These are phyloP conservation scores for Backusella sp. DNA, from an alignment of 192 early-diverging fungal species.

Conservation along the genomic window DNA sequence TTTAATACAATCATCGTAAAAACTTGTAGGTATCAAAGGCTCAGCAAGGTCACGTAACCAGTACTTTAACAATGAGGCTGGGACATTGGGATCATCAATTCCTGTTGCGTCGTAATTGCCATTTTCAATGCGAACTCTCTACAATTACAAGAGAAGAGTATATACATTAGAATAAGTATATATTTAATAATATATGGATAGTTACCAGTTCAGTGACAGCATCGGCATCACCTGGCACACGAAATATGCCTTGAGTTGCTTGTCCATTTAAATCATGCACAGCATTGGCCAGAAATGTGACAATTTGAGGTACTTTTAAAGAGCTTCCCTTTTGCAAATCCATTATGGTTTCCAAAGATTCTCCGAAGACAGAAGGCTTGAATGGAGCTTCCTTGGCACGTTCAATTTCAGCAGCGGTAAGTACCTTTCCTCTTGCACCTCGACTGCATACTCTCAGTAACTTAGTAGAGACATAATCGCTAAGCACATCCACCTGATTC, in stretches of 20 bases:
- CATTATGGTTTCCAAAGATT: conserved; percentile 84
- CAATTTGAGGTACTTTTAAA: conserved; percentile 74
- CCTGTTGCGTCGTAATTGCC: conserved; percentile 67
- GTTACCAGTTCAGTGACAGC: conserved; percentile 70
- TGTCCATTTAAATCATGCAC: conserved; percentile 78
- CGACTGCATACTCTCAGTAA: conserved; percentile 67
- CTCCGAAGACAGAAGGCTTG: conserved; percentile 87
- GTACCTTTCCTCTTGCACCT: conserved; percentile 81
- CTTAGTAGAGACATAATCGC: conserved; percentile 45
- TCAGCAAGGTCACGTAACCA: conserved; percentile 96
- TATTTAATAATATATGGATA: conserved; percentile 3
- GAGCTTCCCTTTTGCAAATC: conserved; percentile 46
- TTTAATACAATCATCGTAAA: conserved; percentile 77
- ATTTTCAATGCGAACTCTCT: conserved; percentile 83
- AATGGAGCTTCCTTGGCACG: conserved; percentile 81
- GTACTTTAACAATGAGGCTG: conserved; percentile 89
- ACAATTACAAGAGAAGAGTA: conserved; percentile 4
- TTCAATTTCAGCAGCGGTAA: conserved; percentile 70
- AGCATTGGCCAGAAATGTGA: conserved; percentile 74
- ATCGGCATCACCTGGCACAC: conserved; percentile 93
- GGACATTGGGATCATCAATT: conserved; percentile 89
- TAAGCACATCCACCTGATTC: conserved; percentile 49
- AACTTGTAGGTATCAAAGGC: conserved; percentile 81
- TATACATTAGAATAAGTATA: neutral
- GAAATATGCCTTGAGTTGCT: conserved; percentile 90